Evolutionary conservation across 495 filamentous ascomycete genomes (phyloP).

Genomic region (Cercophora scortea): DNA sequence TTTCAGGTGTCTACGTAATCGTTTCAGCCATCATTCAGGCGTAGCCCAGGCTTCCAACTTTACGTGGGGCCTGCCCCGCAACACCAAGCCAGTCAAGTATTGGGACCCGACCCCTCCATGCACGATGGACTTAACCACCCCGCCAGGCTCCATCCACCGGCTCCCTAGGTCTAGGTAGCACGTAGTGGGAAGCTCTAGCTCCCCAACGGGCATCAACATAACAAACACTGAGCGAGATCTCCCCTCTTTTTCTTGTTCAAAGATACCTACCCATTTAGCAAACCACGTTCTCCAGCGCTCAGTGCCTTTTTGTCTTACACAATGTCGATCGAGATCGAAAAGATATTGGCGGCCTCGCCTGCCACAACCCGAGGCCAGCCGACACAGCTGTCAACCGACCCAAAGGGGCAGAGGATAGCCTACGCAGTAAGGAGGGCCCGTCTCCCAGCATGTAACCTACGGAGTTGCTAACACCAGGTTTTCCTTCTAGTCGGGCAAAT

Average conservation of each 20-base stretch:
- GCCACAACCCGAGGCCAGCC: slow-evolving; percentile 79
- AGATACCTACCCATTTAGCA: background rate
- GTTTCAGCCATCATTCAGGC: slow-evolving; percentile 19
- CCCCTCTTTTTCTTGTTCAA: background rate
- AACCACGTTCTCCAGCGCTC: no score
- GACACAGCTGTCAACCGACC: slow-evolving; percentile 81
- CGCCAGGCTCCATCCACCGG: background rate
- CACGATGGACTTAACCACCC: background rate
- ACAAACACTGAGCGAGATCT: background rate
- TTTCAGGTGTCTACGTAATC: slow-evolving; percentile 5
- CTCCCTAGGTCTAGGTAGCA: no score
- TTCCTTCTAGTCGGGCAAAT: slow-evolving; percentile 89
- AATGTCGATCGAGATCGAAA: slow-evolving; percentile 47
- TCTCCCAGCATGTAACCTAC: background rate
- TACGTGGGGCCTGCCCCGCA: slow-evolving; percentile 13
- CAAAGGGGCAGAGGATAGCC: slow-evolving; percentile 86
- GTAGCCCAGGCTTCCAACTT: slow-evolving; percentile 5
- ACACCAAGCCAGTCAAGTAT: slow-evolving; percentile 2
- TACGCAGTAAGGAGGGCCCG: slow-evolving; percentile 64
- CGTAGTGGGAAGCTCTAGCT: background rate
- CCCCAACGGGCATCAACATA: background rate
- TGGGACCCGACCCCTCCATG: slow-evolving; percentile 10
- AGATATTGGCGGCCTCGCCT: slow-evolving; percentile 54
- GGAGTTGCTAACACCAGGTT: background rate
- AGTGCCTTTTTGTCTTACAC: background rate